Percentiles rank a stretch among this genome's conserved stretches.
Conservation (phyloP, 176 grass and related monocot genomes). For the Eleusine indica region DNA sequence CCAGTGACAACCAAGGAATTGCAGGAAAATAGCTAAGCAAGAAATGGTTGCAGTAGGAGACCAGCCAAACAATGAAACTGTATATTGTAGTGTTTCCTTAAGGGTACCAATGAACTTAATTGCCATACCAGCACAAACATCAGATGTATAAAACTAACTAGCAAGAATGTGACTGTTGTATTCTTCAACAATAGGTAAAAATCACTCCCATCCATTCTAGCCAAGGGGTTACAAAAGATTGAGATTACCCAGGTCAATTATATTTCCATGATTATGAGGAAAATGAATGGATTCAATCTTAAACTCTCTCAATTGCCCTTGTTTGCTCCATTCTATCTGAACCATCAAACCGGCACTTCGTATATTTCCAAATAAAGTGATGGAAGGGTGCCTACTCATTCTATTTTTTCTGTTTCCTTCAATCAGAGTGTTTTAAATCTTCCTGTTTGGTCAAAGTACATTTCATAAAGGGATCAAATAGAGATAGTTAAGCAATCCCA, state of each 20-base stretch:
- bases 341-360: background rate
- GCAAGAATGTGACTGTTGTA: background rate
- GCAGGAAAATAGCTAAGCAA: background rate
- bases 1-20: background rate
- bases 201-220: background rate
- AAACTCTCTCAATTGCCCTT: background rate
- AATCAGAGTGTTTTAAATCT: background rate
- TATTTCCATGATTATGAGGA: background rate
- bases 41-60: background rate
- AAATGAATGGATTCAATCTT: background rate
- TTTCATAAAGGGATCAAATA: background rate
- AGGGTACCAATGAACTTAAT: no score
- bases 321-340: slow-evolving; percentile 3
- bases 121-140: background rate
- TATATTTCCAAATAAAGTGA: background rate
- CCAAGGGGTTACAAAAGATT: background rate
- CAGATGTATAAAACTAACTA: background rate
- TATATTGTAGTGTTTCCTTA: background rate
- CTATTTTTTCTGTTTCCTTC: background rate
- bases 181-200: slow-evolving; percentile 9
- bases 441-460: background rate
- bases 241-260: background rate
- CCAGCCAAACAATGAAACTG: slow-evolving; percentile 4
- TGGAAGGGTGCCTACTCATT: background rate
- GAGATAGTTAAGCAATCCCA: background rate